These are phyloP conservation scores for Penicillium ucsense DNA, from an alignment of 495 filamentous ascomycete species.

Conservation along the genomic window DNA sequence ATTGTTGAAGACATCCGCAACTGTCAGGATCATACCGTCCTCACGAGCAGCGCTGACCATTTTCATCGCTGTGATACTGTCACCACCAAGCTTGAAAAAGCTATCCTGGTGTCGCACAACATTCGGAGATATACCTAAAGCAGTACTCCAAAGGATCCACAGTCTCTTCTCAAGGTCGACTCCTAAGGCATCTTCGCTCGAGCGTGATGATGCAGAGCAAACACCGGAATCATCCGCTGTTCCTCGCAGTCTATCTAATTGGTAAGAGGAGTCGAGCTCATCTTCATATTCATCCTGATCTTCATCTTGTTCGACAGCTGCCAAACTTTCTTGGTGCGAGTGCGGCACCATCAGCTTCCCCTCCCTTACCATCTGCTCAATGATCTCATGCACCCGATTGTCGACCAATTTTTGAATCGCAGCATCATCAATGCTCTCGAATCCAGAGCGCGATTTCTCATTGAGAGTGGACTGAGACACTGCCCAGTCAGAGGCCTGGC, in stretches of 20 bases:
- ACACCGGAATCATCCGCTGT: constrained; percentile 17
- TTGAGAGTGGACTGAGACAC: constrained; percentile 8
- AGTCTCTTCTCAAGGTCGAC: constrained; percentile 29
- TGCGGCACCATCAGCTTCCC: constrained; percentile 21
- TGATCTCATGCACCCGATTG: constrained; percentile 30
- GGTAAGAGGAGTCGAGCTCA: constrained; percentile 13
- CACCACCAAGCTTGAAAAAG: constrained; percentile 42
- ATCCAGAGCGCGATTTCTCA: constrained; percentile 5
- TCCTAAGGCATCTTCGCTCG: constrained; percentile 16
- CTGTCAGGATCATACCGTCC: constrained; percentile 44
- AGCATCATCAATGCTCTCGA: constrained; percentile 13
- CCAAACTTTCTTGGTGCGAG: constrained; percentile 7
- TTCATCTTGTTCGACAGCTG: background rate
- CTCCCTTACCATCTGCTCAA: constrained; percentile 29
- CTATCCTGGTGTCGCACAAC: constrained; percentile 33
- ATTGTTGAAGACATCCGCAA: constrained; percentile 42
- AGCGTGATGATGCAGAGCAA: constrained; percentile 16
- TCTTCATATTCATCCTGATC: constrained; percentile 8
- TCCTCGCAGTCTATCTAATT: constrained; percentile 7
- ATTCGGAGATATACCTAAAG: constrained; percentile 30
- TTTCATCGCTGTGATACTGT: constrained; percentile 59
- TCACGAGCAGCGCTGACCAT: constrained; percentile 49
- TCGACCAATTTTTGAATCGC: constrained; percentile 31
- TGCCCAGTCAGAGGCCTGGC: constrained; percentile 4
- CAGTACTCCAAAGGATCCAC: constrained; percentile 36